Base-by-base conservation (phyloP, 306 rosid species). In the Gynostemma pentaphyllum region DNA sequence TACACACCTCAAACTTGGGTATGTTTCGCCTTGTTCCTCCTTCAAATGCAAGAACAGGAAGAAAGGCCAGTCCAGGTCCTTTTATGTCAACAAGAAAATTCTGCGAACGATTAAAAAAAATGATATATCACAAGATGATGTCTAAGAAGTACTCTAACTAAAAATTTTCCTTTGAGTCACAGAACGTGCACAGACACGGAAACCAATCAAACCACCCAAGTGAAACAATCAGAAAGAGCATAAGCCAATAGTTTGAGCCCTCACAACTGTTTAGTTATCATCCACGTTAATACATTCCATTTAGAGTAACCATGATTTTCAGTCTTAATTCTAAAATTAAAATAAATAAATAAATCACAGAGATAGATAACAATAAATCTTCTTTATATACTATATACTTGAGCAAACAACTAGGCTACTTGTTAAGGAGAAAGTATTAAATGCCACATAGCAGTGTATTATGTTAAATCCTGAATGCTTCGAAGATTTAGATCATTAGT, bases 1-100 rank as follows among this genome's bases (percentile, higher is more conserved):
- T 52, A 62, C 83, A 62, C 62, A 86, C 96, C 98, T 88, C 87
- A 75, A 92, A 86, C 69, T 78, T 86, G 2, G 98, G 96, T 70
- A 92, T 86, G 83, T 92, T 92, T 76, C 96, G 81, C 79, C 98
- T 82, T 9, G 98, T 92, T 78, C 96, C 98, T 75, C 98, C 98
- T 86, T 92, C 98, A 54, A 92, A 92, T 51, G 98, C 96, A 74
- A 88, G 98, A 74, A 92, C 98, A 0, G 96, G 98, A 66, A 92
- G 74, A 82, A 70, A 76, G 29, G 90, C 96, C 74, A 92, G n/a
- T 30, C 79, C 36, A 48, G 94, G 98, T 54, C 96, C 96, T 72
- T 86, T 88, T 45, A 92, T 86, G 80, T 92, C 98, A 72, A 92
- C 94, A 45, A 82, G 84, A 82, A 92, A 92, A 72, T 84, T 92